Conservation (phyloP, 495 filamentous ascomycete genomes). For the Sabuloglossum arenarium region DNA sequence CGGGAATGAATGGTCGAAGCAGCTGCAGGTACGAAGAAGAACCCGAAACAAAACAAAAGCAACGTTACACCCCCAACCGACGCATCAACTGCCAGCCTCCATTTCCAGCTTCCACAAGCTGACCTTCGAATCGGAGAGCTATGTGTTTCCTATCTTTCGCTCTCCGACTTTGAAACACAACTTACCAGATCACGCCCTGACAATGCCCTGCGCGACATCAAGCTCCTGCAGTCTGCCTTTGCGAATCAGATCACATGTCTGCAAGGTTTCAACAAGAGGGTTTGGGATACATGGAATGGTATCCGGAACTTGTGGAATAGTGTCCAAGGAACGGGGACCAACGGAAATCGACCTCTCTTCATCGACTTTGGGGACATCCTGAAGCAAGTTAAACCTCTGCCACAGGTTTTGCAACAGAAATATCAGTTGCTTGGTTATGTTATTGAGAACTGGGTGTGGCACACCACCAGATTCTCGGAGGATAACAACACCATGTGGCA, state of each 20-base stretch:
- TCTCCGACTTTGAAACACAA: conserved; percentile 7
- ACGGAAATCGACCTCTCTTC: not conserved
- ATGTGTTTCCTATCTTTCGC: conserved; percentile 6
- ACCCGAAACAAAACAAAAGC: too few species aligned
- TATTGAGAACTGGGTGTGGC: not conserved
- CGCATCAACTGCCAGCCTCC: not conserved
- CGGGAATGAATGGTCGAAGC: too few species aligned
- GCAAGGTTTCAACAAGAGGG: not conserved
- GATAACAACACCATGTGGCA: not conserved
- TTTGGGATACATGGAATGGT: not conserved
- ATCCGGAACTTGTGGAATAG: not conserved
- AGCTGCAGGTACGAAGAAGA: too few species aligned
- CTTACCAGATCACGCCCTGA: not conserved
- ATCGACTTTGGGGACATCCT: not conserved
- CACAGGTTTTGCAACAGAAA: not conserved
- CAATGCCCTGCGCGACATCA: not conserved
- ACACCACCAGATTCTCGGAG: not conserved
- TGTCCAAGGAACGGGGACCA: not conserved
- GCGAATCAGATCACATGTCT: not conserved
- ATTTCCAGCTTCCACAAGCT: conserved; percentile 2
- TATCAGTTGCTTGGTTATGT: not conserved
- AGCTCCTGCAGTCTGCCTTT: not conserved
- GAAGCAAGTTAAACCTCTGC: not conserved
- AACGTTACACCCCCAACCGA: too few species aligned
- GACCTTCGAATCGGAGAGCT: conserved; percentile 1